These are phyloP conservation scores for Albizia julibrissin DNA, from an alignment of 306 rosid species.

Conservation along the genomic window DNA sequence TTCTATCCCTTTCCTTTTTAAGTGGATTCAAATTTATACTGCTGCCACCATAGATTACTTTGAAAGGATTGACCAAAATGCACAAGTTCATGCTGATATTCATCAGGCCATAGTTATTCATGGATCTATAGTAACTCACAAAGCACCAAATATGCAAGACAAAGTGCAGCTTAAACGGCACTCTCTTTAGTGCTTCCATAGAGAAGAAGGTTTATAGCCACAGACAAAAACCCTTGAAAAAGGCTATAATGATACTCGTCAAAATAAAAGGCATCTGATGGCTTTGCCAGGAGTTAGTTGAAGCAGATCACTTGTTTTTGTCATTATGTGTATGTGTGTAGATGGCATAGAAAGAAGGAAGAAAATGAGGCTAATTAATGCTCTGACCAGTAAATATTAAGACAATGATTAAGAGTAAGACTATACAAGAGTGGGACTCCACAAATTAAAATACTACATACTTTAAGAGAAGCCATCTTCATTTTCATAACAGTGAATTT, in stretches of 20 bases:
- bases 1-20: neutral
- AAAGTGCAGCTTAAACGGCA: slow-evolving; percentile 9
- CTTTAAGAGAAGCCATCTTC: neutral
- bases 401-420: neutral
- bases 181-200: neutral
- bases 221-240: neutral
- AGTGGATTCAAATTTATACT: neutral
- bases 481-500: slow-evolving; percentile 4
- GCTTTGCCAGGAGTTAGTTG: neutral
- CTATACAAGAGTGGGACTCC: neutral
- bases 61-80: neutral
- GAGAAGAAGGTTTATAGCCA: neutral
- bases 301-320: neutral
- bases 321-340: neutral
- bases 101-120: neutral
- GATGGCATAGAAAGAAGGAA: neutral
- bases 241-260: neutral
- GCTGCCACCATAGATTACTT: neutral
- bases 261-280: neutral
- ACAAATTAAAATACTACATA: neutral
- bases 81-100: neutral
- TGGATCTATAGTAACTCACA: neutral
- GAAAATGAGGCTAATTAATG: neutral
- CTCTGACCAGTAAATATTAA: neutral
- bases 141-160: neutral